Evolutionary conservation across 345 rosid species (phyloP), one percentile per base, ranked within the genome.

Genomic region (Cardiospermum halicacabum): DNA sequence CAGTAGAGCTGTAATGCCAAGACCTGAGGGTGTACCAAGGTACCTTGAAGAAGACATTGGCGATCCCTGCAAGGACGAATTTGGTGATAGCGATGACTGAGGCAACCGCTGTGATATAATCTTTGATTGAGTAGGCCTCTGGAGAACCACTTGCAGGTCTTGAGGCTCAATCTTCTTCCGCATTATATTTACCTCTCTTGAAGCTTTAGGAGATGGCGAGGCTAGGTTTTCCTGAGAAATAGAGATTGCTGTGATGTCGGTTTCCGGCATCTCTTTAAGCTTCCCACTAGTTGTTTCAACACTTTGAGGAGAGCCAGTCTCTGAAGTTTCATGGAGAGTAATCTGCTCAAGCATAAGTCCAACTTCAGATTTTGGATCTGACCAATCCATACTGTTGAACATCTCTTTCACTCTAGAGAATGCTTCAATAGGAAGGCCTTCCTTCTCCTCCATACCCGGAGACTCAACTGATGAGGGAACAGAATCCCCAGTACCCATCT

Each of bases 1-100:
- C 77, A 90, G 80, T 70, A 87, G 70, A 68, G 97, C 84, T 42
- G 95, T 82, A 75, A 90, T 90, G 66, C 97, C 97, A 61, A 87
- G 74, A 55, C 47, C 64, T 34, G 85, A 78, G 16, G 86, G 76
- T 22, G 86, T 74, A 66, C 81, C 77, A 64, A 78, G 84, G 71
- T 72, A 85, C 70, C 87, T 83, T 30, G 84, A 78, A 53, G 72
- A 22, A 32, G 86, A 61, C 34, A 65, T 69, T 4, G 83, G 79
- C 31, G 81, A 89, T 34, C 78, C 89, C 79, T 67, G 82, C 39
- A 71, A 64, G 62, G 79, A 70, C 7, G 79, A 64, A 77, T 74
- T 69, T 36, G 89, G 83, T 65, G 89, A 60, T 11, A 58, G 37
- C 51, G 82, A 70, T 76, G 73, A 68, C 40, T 69, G 84, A 56